Base-by-base conservation (phyloP, 352 stramenopile genomes). In the Phytophthora pistaciae region DNA sequence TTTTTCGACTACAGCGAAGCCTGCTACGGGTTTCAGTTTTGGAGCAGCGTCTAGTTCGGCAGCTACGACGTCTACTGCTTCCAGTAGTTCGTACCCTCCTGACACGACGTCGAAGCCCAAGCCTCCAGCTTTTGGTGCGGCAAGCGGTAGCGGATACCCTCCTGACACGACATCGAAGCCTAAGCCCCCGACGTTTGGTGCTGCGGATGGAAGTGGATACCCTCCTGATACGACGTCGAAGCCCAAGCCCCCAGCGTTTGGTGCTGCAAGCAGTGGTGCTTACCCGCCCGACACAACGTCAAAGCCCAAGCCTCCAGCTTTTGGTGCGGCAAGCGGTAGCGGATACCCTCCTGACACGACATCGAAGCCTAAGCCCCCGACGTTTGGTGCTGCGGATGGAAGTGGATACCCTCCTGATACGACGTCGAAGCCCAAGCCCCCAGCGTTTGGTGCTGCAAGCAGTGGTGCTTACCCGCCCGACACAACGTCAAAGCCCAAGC, bases 221-320 rank as follows among this genome's bases (percentile, higher is more conserved):
- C 80, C 80, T 27, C 80, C 82, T 0, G 70, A 85, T 9, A 85
- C 77, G 21, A 68, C 71, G 1, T 63, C 73, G 5, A 80, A 82
- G 56, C 67, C 66, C 7, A 80, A 78, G 42, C 72, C 64, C 60
- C 60, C 74, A 25, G 55, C 62, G 14, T 78, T 80, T 62, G 68
- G 74, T 36, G 56, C 48, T 40, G 23, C 25, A 0, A 68, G 29
- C 13, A 21, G 20, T 0, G 38, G 72, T 16, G 62, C 31, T 1
- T 87, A 87, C 10, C 79, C 79, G 14, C 77, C 82, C 2, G 76
- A 83, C 23, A 88, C 78, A 16, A 77, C 73, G 0, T 72, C 68
- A 4, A 83, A 85, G 52, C 65, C 76, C 5, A 77, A 83, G 38
- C 67, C 68, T 29, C 70, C 70, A 16, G 44, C 54, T 0, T 78